Percentiles rank a stretch among this genome's conserved stretches.
Evolutionary conservation across 2,329 filamentous ascomycete genomes (phyloP).

Genomic region (Harringtonia aguacate): DNA sequence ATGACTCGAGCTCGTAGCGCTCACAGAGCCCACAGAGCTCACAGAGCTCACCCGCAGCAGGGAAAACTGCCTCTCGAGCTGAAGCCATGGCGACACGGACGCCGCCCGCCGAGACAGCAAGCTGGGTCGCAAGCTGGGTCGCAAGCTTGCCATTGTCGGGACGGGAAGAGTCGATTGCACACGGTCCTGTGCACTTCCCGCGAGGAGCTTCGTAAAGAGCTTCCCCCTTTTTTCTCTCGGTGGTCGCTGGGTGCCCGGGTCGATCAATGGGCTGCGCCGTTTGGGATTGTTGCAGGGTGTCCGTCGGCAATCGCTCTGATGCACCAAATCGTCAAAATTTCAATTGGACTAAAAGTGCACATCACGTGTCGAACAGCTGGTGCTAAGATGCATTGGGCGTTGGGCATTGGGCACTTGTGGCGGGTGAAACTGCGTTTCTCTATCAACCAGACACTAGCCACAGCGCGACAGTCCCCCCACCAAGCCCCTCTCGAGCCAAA

Average conservation of each 20-base stretch:
- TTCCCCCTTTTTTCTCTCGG: too few species aligned
- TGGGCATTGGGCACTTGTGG: not conserved
- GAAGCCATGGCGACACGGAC: slow-evolving; percentile 2
- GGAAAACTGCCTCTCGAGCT: slow-evolving; percentile 9
- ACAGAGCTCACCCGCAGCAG: slow-evolving; percentile 5
- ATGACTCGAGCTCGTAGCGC: not conserved
- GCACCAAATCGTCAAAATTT: slow-evolving; percentile 4
- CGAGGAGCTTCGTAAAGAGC: not conserved
- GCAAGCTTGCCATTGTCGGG: slow-evolving; percentile 11
- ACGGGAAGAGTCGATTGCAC: not conserved
- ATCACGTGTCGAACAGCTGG: not conserved
- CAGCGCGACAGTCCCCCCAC: not conserved
- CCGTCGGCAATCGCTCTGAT: too few species aligned
- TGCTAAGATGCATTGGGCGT: too few species aligned
- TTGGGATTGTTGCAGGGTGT: too few species aligned
- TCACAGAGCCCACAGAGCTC: too few species aligned
- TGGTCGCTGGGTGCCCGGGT: too few species aligned
- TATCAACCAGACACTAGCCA: too few species aligned
- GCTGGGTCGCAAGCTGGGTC: slow-evolving; percentile 5
- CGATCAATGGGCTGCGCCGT: too few species aligned
- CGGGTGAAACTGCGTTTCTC: not conserved
- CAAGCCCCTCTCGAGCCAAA: slow-evolving; percentile 7
- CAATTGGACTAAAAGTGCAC: slow-evolving; percentile 4
- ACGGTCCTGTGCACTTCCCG: not conserved
- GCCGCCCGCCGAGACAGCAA: slow-evolving; percentile 2